Conservation (phyloP, 352 stramenopile genomes). For the Plasmopara muralis region DNA sequence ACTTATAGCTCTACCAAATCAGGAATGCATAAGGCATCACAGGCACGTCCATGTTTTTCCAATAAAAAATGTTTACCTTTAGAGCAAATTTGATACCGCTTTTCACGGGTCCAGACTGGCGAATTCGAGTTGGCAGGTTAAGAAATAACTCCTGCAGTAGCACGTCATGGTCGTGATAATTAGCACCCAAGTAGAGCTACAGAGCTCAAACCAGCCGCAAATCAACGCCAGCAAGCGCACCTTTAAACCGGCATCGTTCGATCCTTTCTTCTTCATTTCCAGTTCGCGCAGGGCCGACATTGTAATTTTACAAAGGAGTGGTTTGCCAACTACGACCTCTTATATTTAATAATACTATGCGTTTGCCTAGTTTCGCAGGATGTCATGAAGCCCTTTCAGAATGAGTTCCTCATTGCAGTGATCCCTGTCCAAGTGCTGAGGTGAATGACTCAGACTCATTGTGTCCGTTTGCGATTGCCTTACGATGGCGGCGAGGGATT, state of each 20-base stretch:
- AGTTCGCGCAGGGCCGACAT: slow-evolving; percentile 82
- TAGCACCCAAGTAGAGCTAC: not conserved
- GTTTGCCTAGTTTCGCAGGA: slow-evolving; percentile 22
- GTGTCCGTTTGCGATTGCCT: slow-evolving; percentile 16
- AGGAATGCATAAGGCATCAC: slow-evolving; percentile 9
- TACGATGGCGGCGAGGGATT: slow-evolving; percentile 35
- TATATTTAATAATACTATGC: slow-evolving; percentile 15
- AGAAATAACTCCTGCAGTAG: slow-evolving; percentile 50
- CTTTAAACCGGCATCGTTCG: slow-evolving; percentile 52
- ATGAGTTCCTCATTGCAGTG: slow-evolving; percentile 23
- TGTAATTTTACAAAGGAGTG: slow-evolving; percentile 9
- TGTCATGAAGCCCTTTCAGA: slow-evolving; percentile 22
- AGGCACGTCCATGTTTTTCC: not conserved
- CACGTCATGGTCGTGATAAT: no score
- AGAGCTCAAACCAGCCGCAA: not conserved
- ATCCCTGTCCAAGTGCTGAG: slow-evolving; percentile 3
- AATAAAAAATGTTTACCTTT: slow-evolving; percentile 20
- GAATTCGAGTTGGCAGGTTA: slow-evolving; percentile 64
- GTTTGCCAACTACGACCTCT: not conserved
- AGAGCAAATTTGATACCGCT: slow-evolving; percentile 46
- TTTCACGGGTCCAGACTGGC: slow-evolving; percentile 58
- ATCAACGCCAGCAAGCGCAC: slow-evolving; percentile 11
- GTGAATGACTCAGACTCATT: not conserved
- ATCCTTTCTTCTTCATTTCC: slow-evolving; percentile 78
- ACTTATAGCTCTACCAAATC: slow-evolving; percentile 39